Percentiles rank a stretch among this genome's conserved stretches.
Conservation (phyloP, 768 basidiomycete genomes). For the Boletales sp. region DNA sequence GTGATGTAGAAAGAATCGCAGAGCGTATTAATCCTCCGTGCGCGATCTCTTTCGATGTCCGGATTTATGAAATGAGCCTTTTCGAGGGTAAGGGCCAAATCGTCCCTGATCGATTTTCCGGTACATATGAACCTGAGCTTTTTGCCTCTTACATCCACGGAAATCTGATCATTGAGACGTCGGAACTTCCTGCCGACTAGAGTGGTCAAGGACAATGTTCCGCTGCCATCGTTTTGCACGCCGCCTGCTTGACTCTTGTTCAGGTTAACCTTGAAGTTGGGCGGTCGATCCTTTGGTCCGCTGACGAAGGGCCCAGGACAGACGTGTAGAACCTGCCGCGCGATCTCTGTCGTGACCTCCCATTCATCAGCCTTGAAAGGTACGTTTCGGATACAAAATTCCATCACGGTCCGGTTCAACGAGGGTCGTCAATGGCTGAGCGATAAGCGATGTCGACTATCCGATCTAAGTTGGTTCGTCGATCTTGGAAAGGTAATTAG, state of each 20-base stretch:
- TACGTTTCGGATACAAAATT: slow-evolving; percentile 34
- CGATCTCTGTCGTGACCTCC: slow-evolving; percentile 56
- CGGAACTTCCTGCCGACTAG: slow-evolving; percentile 45
- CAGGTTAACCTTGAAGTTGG: slow-evolving; percentile 65
- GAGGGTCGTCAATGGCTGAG: too few relatives aligned
- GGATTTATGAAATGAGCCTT: slow-evolving; percentile 58
- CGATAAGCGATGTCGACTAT: too few relatives aligned
- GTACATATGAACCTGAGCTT: slow-evolving; percentile 33
- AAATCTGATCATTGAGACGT: slow-evolving; percentile 38
- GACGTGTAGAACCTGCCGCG: slow-evolving; percentile 47
- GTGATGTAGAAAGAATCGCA: slow-evolving; percentile 51
- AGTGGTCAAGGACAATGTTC: slow-evolving; percentile 30
- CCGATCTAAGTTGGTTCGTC: too few relatives aligned
- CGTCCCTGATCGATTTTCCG: slow-evolving; percentile 1
- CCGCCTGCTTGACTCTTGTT: slow-evolving; percentile 47
- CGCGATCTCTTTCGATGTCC: slow-evolving; percentile 47
- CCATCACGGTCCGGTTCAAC: slow-evolving; percentile 30
- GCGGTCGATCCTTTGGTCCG: slow-evolving; percentile 18
- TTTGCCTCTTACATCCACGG: slow-evolving; percentile 37
- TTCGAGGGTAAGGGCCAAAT: slow-evolving; percentile 35
- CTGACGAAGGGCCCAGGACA: slow-evolving; percentile 28
- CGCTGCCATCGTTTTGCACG: slow-evolving; percentile 54
- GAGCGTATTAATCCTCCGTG: slow-evolving; percentile 41
- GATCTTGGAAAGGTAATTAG: too few relatives aligned
- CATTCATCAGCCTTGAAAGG: slow-evolving; percentile 43